Evolutionary conservation across 768 basidiomycete species (phyloP).

Genomic region (Sporobolomyces pararoseus): DNA sequence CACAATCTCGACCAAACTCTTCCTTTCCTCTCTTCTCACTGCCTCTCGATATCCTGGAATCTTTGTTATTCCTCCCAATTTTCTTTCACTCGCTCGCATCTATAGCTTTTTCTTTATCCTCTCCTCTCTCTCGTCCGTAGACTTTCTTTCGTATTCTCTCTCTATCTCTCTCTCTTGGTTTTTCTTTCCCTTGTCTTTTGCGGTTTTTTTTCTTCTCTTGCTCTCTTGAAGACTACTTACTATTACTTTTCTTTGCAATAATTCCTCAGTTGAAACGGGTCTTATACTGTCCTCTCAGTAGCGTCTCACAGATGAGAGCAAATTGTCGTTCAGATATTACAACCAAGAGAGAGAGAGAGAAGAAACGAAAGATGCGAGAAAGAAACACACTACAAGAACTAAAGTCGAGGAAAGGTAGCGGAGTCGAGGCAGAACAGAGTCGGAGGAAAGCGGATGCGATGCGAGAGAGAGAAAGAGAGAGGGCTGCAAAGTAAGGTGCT

Average conservation of each 20-base stretch:
- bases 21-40: neutral
- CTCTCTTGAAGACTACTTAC: too few relatives aligned
- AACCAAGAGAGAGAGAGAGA: neutral
- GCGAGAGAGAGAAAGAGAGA: too few relatives aligned
- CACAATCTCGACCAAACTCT: neutral
- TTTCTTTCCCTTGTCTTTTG: neutral
- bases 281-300: neutral
- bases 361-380: neutral
- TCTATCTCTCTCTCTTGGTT: neutral
- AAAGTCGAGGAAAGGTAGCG: neutral
- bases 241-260: conserved; percentile 11
- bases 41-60: conserved; percentile 11
- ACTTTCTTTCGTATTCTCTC: conserved; percentile 1
- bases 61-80: neutral
- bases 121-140: neutral
- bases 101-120: neutral
- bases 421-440: too few relatives aligned
- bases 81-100: conserved; percentile 9
- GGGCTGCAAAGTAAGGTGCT: neutral
- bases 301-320: too few relatives aligned
- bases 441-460: neutral
- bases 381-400: neutral
- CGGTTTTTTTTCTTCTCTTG: neutral
- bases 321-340: too few relatives aligned
- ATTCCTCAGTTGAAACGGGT: neutral